Percentiles rank a stretch among this genome's conserved stretches.
Conservation (phyloP, 768 basidiomycete species). For the Amanita rubescens region DNA sequence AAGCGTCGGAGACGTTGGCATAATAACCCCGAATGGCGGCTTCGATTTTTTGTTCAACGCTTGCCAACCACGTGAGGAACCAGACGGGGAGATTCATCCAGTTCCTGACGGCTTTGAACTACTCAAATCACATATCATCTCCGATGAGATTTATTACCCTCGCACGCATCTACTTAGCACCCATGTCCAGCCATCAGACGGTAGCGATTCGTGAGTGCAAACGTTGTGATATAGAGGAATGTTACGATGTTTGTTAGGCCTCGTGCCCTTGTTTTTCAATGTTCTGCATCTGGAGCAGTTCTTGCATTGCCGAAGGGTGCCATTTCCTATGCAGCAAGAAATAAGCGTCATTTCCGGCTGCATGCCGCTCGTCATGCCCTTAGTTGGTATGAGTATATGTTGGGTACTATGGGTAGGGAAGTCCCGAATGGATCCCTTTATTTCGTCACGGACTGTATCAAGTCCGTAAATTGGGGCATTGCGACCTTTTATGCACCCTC, state of each 20-base stretch:
- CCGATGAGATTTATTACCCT: neutral
- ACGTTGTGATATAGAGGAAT: no score
- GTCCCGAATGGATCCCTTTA: neutral
- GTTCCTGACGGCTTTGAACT: neutral
- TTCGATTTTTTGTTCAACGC: conserved; percentile 5
- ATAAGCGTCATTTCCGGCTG: neutral
- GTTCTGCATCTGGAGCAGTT: neutral
- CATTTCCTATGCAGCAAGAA: neutral
- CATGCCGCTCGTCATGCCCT: neutral
- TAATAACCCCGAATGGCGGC: neutral
- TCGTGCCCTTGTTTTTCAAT: no score
- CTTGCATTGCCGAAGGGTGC: conserved; percentile 1
- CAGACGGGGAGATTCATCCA: neutral
- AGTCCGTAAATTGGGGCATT: conserved; percentile 2
- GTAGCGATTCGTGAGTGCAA: no score
- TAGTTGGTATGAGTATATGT: neutral
- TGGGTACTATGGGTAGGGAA: neutral
- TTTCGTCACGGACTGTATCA: conserved; percentile 1
- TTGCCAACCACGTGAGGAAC: neutral
- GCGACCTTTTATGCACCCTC: conserved; percentile 1
- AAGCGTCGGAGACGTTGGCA: conserved; percentile 3
- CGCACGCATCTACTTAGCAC: neutral
- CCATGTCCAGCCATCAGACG: no score
- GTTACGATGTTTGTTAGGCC: no score
- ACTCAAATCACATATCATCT: neutral